Percentiles rank a stretch among this genome's conserved stretches.
Conservation (phyloP, 129 eudicot genomes). For the Logfia minima region DNA sequence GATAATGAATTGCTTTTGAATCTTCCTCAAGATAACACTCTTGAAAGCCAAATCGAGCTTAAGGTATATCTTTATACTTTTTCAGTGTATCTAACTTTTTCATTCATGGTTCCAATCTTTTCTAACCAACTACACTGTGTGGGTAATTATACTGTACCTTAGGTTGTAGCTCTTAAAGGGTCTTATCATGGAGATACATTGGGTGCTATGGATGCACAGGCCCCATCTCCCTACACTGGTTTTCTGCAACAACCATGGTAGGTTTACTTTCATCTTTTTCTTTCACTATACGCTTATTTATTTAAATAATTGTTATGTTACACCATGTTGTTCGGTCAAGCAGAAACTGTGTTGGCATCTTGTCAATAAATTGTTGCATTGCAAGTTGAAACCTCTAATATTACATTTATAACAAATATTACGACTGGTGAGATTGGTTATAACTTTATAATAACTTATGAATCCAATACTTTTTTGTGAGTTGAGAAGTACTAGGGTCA, state of each 20-base stretch:
- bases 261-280: background rate
- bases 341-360: slow-evolving; percentile 5
- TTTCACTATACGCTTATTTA: slow-evolving; percentile 6
- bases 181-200: slow-evolving; percentile 97
- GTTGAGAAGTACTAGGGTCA: background rate
- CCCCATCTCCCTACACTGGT: slow-evolving; percentile 89
- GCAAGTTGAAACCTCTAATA: background rate
- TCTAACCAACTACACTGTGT: slow-evolving; percentile 3
- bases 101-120: background rate
- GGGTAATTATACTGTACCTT: slow-evolving; percentile 19
- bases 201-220: slow-evolving; percentile 99
- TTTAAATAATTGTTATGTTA: background rate
- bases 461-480: background rate
- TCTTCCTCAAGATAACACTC: slow-evolving; percentile 27
- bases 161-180: slow-evolving; percentile 95
- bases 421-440: background rate
- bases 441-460: background rate
- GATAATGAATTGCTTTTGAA: slow-evolving; percentile 49
- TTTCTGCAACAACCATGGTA: slow-evolving; percentile 98
- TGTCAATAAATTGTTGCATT: background rate
- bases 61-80: slow-evolving; percentile 49
- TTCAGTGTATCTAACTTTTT: background rate
- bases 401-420: background rate
- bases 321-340: background rate
- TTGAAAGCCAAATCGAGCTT: slow-evolving; percentile 52